Conservation (phyloP, 345 rosid genomes). For the Noccaea bulbosa region DNA sequence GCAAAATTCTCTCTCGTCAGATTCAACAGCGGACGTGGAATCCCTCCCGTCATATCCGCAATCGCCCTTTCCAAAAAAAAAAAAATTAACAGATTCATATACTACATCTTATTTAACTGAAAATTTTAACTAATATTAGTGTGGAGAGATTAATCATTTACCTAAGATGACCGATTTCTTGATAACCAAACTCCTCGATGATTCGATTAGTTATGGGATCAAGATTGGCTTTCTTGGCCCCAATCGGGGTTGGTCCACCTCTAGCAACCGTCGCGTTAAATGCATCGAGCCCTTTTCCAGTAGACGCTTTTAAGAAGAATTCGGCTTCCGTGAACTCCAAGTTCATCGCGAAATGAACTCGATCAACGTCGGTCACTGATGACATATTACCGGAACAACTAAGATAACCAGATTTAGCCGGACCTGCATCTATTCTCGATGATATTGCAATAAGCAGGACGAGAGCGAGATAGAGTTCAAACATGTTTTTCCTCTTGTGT, state of each 20-base stretch:
- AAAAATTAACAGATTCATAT: neutral
- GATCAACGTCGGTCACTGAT: constrained; percentile 52
- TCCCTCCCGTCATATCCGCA: constrained; percentile 52
- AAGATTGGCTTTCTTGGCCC: constrained; percentile 61
- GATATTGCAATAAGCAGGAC: constrained; percentile 22
- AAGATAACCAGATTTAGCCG: neutral
- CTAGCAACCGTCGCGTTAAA: constrained; percentile 48
- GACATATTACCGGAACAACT: constrained; percentile 32
- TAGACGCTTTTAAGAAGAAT: constrained; percentile 54
- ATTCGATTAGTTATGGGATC: constrained; percentile 46
- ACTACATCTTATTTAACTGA: neutral
- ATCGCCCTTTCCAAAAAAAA: constrained; percentile 61
- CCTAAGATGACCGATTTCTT: constrained; percentile 82
- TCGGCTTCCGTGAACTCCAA: constrained; percentile 70
- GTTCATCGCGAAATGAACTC: constrained; percentile 57
- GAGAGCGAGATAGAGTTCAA: constrained; percentile 14
- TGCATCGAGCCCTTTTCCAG: constrained; percentile 61
- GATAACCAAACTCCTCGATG: constrained; percentile 66
- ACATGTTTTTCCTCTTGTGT: constrained; percentile 19
- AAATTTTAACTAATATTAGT: neutral
- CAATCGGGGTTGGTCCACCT: constrained; percentile 66
- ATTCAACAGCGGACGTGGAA: constrained; percentile 61
- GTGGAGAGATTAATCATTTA: constrained; percentile 11
- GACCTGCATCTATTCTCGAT: constrained; percentile 7
- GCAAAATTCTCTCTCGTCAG: constrained; percentile 54